A percentile compares a stretch with the other conserved stretches of the same genome.
These are phyloP conservation scores for Penicillium crustosum DNA, from an alignment of 2,329 filamentous ascomycete species.

Conservation along the genomic window DNA sequence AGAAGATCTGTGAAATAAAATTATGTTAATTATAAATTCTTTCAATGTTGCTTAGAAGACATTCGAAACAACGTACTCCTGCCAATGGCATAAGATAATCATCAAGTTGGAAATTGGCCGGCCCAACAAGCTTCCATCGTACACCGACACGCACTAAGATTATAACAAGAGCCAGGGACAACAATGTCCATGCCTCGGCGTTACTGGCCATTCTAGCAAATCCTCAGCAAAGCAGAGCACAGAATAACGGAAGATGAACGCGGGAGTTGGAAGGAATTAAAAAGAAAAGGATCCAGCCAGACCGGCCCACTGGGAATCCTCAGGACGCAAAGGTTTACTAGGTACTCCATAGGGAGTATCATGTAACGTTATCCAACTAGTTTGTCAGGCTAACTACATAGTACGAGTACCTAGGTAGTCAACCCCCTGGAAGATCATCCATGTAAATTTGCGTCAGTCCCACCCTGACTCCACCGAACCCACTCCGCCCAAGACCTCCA, in stretches of 20 bases:
- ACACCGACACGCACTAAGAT: constrained; percentile 16
- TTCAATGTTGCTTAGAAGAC: neutral
- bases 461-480: neutral
- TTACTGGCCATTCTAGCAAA: constrained; percentile 14
- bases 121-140: constrained; percentile 23
- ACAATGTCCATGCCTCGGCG: constrained; percentile 49
- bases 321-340: neutral
- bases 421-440: neutral
- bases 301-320: neutral
- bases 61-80: constrained; percentile 12
- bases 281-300: neutral
- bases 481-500: neutral
- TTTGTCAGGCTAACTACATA: neutral
- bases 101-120: constrained; percentile 18
- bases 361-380: neutral
- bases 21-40: neutral
- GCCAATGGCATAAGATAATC: constrained; percentile 25
- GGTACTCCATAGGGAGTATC: neutral
- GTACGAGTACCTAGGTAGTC: no score
- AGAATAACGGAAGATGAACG: neutral
- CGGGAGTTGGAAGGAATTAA: constrained; percentile 1
- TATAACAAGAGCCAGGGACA: constrained; percentile 29
- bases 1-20: constrained; percentile 41
- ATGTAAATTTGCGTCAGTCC: neutral
- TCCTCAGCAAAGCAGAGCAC: neutral